These are phyloP conservation scores for Globisporangium rhizosaccharum DNA, from an alignment of 352 stramenopile species.

Conservation along the genomic window DNA sequence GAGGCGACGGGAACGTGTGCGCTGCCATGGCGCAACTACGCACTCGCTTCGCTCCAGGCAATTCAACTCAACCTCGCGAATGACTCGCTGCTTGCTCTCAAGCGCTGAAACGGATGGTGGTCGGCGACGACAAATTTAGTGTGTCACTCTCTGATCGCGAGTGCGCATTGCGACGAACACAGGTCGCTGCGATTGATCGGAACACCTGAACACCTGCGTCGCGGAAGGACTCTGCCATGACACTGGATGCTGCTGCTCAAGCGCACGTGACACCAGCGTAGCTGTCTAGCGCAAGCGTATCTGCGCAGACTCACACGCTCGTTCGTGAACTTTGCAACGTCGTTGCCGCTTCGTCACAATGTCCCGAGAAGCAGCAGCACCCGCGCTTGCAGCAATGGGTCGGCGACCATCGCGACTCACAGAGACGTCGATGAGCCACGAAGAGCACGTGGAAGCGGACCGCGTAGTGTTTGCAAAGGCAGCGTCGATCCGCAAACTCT, in stretches of 20 bases:
- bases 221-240: no score
- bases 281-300: neutral
- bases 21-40: conserved; percentile 1
- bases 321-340: neutral
- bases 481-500: conserved; percentile 27
- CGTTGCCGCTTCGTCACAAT: neutral
- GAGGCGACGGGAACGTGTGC: conserved; percentile 28
- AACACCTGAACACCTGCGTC: no score
- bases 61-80: no score
- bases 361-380: neutral
- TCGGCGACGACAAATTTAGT: neutral
- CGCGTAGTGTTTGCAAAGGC: conserved; percentile 32
- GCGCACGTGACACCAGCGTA: no score
- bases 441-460: conserved; percentile 23
- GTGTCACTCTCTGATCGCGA: no score
- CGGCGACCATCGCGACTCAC: neutral
- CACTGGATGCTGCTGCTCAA: no score
- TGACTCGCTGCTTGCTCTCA: no score
- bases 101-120: neutral
- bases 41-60: no score
- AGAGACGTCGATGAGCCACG: neutral
- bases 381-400: neutral
- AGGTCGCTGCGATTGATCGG: no score
- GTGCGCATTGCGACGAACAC: no score
- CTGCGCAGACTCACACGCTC: neutral